Conservation (phyloP, 129 eudicot species). For the Ambrosia trifida region DNA sequence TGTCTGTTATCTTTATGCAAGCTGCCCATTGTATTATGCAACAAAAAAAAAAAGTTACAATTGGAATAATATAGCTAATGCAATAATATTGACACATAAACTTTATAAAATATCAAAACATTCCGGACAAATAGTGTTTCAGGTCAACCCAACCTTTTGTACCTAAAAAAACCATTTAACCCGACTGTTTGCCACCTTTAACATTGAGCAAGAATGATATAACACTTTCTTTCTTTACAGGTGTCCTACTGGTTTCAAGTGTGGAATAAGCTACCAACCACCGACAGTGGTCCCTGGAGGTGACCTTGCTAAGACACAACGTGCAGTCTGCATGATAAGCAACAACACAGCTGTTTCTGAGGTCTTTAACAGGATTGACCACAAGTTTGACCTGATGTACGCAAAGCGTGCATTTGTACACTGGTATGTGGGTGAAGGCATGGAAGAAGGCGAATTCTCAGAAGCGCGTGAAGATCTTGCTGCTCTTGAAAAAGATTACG, state of each 20-base stretch:
- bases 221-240: slow-evolving; percentile 22
- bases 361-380: slow-evolving; percentile 66
- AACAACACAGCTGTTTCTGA: slow-evolving; percentile 86
- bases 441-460: slow-evolving; percentile 94
- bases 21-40: not conserved
- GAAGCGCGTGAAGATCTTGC: slow-evolving; percentile 96
- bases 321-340: slow-evolving; percentile 92
- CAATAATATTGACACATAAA: not conserved
- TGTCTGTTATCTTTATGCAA: not conserved
- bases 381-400: slow-evolving; percentile 74
- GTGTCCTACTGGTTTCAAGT: slow-evolving; percentile 93
- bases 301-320: slow-evolving; percentile 67
- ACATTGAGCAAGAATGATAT: slow-evolving; percentile 3
- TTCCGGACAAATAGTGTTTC: not conserved
- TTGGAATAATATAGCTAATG: not conserved
- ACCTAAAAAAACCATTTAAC: not conserved
- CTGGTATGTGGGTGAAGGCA: slow-evolving; percentile 94
- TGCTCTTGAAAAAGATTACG: slow-evolving; percentile 81
- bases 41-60: not conserved
- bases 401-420: slow-evolving; percentile 81
- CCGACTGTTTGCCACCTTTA: slow-evolving; percentile 5
- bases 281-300: slow-evolving; percentile 95
- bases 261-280: slow-evolving; percentile 74
- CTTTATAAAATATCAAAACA: not conserved
- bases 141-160: not conserved